Evolutionary conservation across 495 filamentous ascomycete species (phyloP).

Genomic region (Cercophora sp.): DNA sequence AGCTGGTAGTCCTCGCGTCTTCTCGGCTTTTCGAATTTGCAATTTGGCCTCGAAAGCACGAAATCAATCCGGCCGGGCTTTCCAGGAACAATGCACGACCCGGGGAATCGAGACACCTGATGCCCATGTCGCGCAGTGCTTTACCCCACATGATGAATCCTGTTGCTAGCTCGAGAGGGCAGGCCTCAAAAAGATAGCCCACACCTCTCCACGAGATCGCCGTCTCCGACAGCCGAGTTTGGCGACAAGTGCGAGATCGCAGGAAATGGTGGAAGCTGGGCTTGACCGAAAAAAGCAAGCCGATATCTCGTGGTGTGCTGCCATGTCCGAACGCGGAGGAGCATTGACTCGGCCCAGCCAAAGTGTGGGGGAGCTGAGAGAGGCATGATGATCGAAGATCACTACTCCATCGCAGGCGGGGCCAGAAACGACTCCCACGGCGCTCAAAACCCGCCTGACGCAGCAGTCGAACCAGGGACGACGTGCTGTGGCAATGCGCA

Average conservation of each 20-base stretch:
- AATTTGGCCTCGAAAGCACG: background rate
- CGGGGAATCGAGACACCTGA: conserved; percentile 5
- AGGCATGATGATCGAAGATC: conserved; percentile 4
- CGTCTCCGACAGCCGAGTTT: conserved; percentile 2
- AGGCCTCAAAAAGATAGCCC: conserved; percentile 7
- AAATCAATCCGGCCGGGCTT: no score
- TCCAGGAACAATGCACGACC: conserved; percentile 7
- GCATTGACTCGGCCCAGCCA: no score
- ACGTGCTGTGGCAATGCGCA: conserved; percentile 8
- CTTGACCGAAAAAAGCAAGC: no score
- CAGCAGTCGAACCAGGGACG: conserved; percentile 16
- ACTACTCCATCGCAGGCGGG: conserved; percentile 3
- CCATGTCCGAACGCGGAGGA: background rate
- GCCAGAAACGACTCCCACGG: conserved; percentile 11
- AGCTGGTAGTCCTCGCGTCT: no score
- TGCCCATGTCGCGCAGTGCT: conserved; percentile 2
- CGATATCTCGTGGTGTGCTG: no score
- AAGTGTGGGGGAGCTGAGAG: background rate
- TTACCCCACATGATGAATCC: background rate
- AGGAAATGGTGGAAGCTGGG: no score
- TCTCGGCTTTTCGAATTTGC: conserved; percentile 3
- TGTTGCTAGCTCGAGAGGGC: no score
- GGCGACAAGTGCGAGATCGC: background rate
- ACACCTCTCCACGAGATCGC: background rate
- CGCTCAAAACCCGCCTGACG: conserved; percentile 1